A percentile compares a stretch with the other conserved stretches of the same genome.
These are phyloP conservation scores for Neofusicoccum umdonicola DNA, from an alignment of 2,329 filamentous ascomycete genomes.

Conservation along the genomic window DNA sequence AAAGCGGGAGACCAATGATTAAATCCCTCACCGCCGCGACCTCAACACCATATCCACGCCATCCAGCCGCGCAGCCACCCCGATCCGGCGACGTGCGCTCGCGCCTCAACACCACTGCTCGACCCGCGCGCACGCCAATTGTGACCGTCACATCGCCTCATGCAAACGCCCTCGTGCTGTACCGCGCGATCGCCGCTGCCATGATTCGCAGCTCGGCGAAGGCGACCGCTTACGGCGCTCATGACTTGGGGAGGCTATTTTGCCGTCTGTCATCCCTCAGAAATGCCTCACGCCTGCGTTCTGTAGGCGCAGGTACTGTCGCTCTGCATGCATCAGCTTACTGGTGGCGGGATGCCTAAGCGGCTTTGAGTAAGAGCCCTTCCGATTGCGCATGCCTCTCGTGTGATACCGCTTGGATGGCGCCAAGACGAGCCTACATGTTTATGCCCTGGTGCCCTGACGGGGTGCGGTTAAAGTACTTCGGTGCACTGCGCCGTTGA, in stretches of 20 bases:
- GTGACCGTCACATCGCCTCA: constrained; percentile 7
- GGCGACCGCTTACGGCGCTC: neutral
- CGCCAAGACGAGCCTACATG: neutral
- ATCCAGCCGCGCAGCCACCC: neutral
- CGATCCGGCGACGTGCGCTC: constrained; percentile 2
- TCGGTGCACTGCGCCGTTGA: neutral
- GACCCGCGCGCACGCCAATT: neutral
- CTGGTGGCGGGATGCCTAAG: neutral
- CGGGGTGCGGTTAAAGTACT: neutral
- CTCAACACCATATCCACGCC: constrained; percentile 11
- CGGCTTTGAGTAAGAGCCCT: neutral
- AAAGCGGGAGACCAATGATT: constrained; percentile 1
- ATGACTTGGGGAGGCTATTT: neutral
- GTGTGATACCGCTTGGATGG: neutral
- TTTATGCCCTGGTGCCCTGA: neutral
- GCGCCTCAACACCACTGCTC: neutral
- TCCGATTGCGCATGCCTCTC: neutral
- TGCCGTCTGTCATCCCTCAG: neutral
- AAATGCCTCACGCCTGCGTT: neutral
- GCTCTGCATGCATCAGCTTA: constrained; percentile 12
- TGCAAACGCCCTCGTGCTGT: neutral
- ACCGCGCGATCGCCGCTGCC: constrained; percentile 5
- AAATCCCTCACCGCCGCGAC: constrained; percentile 11
- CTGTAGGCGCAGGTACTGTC: constrained; percentile 5
- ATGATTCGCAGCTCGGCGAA: neutral